Conservation (phyloP, 257 asterid species). For the Jaltomata sinuosa region DNA sequence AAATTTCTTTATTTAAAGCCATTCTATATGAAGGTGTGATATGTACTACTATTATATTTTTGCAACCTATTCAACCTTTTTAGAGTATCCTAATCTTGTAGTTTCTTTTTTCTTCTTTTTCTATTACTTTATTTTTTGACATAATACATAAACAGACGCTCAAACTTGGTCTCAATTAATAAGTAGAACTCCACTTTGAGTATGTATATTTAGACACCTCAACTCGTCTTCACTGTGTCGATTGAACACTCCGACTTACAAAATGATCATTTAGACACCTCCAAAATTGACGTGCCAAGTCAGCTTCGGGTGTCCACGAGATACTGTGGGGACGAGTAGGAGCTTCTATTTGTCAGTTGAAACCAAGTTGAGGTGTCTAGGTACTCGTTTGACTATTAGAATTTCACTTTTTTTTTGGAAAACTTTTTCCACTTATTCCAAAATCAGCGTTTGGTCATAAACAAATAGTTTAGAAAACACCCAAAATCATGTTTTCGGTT, state of each 20-base stretch:
- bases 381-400: too few species aligned
- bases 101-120: background rate
- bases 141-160: background rate
- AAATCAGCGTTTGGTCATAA: too few species aligned
- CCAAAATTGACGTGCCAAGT: background rate
- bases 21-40: conserved; percentile 28
- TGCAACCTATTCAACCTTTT: background rate
- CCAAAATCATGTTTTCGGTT: too few species aligned
- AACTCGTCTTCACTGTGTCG: background rate
- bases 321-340: background rate
- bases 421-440: too few species aligned
- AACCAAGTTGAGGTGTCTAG: background rate
- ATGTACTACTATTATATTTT: background rate
- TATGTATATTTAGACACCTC: background rate
- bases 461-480: too few species aligned
- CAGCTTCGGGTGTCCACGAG: background rate
- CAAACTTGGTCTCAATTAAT: background rate
- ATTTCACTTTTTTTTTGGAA: too few species aligned
- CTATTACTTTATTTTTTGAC: background rate
- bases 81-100: background rate
- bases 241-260: background rate
- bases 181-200: background rate
- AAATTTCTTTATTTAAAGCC: conserved; percentile 18
- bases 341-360: background rate
- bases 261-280: background rate